Evolutionary conservation across 2,329 filamentous ascomycete species (phyloP), one percentile per base, ranked within the genome.

Genomic region (Ophioceras dolichostomum): DNA sequence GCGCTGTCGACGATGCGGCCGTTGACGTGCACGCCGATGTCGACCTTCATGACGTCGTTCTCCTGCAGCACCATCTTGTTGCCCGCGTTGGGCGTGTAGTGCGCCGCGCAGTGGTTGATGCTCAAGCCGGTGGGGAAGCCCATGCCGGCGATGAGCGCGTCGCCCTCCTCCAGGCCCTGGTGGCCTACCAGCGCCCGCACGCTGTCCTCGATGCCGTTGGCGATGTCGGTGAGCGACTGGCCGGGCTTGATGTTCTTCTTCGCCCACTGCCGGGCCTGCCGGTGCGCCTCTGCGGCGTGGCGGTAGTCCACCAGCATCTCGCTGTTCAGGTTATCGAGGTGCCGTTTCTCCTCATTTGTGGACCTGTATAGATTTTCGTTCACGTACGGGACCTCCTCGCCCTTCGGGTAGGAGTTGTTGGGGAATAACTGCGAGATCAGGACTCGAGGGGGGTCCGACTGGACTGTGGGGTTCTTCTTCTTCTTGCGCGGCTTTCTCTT

Each of bases 121-220:
- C 81, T 86, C 41, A 89, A 61, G 39, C 84, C 84, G 6, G 81
- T 87, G 3, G 84, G 84, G 62, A 91, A 91, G 4, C 82, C 84
- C 70, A 89, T 82, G 36, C 84, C 83, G 30, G 77, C 83, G 48
- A 77, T 73, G 45, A 86, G 64, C 37, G 76, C 79, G 52, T 89
- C 83, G 10, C 84, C 84, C 49, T 86, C 80, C 45, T 81, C 73
- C 21, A 89, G 61, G 12, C 83, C 84, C 48, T 72, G 68, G 55
- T 89, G 82, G 8, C 82, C 83, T 16, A 80, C 78, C 47, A 89
- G 60, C 21, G 79, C 75, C 44, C 83, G 75, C 35, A 88, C 82
- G 37, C 79, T 74, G 55, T 87, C 77, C 56, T 89, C 84, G 48
- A 91, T 88, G 19, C 79, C 79, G 55, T 88, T 79, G 10, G 83